Conservation (phyloP, 345 rosid genomes). For the Camelina sativa region DNA sequence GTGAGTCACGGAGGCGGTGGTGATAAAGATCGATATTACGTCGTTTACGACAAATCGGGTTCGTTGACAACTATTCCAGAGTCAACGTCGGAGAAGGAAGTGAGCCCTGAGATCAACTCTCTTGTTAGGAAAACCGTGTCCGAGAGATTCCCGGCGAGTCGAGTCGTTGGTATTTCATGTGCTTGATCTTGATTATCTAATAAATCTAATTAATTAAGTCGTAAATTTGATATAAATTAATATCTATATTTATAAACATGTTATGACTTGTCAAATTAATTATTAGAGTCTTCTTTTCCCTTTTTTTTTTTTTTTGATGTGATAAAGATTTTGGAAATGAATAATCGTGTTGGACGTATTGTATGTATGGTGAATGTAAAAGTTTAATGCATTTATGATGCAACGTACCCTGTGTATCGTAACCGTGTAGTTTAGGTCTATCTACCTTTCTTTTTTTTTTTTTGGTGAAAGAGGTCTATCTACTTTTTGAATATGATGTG, state of each 20-base stretch:
- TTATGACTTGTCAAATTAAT: constrained; percentile 7
- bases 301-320: neutral
- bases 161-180: constrained; percentile 60
- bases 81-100: constrained; percentile 49
- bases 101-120: constrained; percentile 63
- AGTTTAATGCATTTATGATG: constrained; percentile 30
- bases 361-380: neutral
- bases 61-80: constrained; percentile 87
- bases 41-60: constrained; percentile 68
- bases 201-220: neutral
- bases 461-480: neutral
- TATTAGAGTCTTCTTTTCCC: neutral
- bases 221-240: constrained; percentile 14
- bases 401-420: neutral
- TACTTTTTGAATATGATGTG: constrained; percentile 17
- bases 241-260: neutral
- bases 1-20: constrained; percentile 29
- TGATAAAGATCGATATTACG: constrained; percentile 48
- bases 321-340: constrained; percentile 18
- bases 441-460: neutral
- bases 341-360: constrained; percentile 22
- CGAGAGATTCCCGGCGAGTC: constrained; percentile 64
- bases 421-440: constrained; percentile 1
- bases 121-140: constrained; percentile 64
- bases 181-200: constrained; percentile 41